Evolutionary conservation across 345 rosid genomes (phyloP).

Genomic region (Brassica rapa): DNA sequence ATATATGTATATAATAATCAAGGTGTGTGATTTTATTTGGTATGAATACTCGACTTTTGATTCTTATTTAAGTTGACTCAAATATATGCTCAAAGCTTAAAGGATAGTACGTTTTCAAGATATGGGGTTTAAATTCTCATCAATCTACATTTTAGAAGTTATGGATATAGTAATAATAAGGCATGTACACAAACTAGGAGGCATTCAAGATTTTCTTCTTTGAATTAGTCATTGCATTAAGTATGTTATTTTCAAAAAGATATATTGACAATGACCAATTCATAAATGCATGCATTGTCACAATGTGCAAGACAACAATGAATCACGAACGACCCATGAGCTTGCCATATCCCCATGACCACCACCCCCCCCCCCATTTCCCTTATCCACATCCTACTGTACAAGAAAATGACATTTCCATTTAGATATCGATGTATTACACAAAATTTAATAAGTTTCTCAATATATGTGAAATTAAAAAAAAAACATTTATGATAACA

Average conservation of each 20-base stretch:
- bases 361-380: constrained; percentile 9
- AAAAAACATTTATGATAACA: background rate
- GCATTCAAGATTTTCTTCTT: background rate
- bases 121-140: constrained; percentile 5
- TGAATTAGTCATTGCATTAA: background rate
- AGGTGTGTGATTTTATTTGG: background rate
- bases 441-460: background rate
- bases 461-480: background rate
- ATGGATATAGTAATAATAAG: background rate
- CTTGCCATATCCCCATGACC: constrained; percentile 22
- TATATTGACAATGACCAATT: constrained; percentile 10
- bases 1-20: background rate
- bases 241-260: background rate
- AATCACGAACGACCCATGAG: constrained; percentile 19
- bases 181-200: constrained; percentile 15
- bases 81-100: background rate
- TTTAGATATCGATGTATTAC: background rate
- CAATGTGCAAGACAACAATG: constrained; percentile 22
- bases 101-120: background rate
- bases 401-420: background rate
- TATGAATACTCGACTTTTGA: background rate
- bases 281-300: constrained; percentile 32
- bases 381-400: constrained; percentile 24
- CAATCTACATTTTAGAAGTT: background rate
- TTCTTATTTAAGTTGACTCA: background rate